phyloP scores from a whole-genome alignment of 2,329 filamentous ascomycete genomes.

The Coniosporium uncinatum region DNA sequence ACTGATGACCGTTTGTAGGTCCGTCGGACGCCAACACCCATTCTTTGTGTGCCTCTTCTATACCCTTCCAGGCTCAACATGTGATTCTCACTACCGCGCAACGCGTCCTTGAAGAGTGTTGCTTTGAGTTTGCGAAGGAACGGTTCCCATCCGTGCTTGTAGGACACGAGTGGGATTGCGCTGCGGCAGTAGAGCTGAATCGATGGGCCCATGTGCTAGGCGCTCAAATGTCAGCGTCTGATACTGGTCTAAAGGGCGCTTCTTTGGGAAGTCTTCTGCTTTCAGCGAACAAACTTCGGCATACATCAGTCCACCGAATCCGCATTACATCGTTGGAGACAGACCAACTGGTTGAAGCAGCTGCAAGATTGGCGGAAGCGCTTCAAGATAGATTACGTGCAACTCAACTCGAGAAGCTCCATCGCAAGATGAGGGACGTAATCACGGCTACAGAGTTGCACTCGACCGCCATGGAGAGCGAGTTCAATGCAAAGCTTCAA shows the following conservation, averaged over 20 bases:
- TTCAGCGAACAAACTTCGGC: conserved; percentile 17
- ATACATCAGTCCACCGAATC: conserved; percentile 25
- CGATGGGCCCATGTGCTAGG: conserved; percentile 3
- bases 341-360: conserved; percentile 18
- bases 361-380: conserved; percentile 15
- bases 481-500: conserved; percentile 16
- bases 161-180: conserved; percentile 1
- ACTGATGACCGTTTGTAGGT: too few species aligned
- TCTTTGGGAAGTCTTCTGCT: conserved; percentile 11
- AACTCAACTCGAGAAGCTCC: conserved; percentile 19
- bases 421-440: conserved; percentile 17
- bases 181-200: conserved; percentile 4
- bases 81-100: conserved; percentile 26
- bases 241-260: neutral
- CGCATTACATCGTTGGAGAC: conserved; percentile 16
- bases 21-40: too few species aligned
- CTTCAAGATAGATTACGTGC: conserved; percentile 21
- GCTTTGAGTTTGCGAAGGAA: conserved; percentile 4
- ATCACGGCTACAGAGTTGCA: conserved; percentile 24
- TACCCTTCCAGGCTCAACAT: conserved; percentile 29
- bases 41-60: conserved; percentile 20
- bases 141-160: conserved; percentile 1
- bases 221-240: neutral
- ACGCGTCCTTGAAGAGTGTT: conserved; percentile 10
- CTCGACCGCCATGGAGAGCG: conserved; percentile 24